These are phyloP conservation scores for Lachancea nothofagi DNA, from an alignment of 805 yeast genomes.

Conservation along the genomic window DNA sequence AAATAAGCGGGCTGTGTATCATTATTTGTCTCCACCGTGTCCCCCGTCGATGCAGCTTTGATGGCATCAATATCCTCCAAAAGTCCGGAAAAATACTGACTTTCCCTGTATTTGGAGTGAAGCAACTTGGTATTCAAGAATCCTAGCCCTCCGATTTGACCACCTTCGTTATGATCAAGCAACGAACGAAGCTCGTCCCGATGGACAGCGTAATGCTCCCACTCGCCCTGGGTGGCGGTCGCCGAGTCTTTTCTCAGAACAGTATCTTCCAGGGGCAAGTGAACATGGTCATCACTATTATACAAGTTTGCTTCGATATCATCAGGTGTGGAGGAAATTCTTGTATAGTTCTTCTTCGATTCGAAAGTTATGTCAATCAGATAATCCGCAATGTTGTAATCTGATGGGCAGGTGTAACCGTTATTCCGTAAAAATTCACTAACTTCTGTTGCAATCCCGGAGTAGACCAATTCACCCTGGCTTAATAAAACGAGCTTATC, in stretches of 20 bases:
- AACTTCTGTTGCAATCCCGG: conserved; percentile 76
- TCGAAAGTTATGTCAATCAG: conserved; percentile 86
- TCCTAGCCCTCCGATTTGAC: conserved; percentile 11
- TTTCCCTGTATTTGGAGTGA: conserved; percentile 31
- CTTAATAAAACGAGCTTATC: conserved; percentile 77
- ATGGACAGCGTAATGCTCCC: conserved; percentile 83
- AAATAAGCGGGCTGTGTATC: conserved; percentile 43
- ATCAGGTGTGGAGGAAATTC: conserved; percentile 6
- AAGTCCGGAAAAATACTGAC: conserved; percentile 30
- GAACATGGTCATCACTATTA: conserved; percentile 27
- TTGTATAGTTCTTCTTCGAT: conserved; percentile 16
- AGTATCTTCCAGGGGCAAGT: conserved; percentile 18
- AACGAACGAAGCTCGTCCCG: conserved; percentile 55
- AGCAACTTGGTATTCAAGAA: conserved; percentile 19
- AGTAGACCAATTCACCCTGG: conserved; percentile 78
- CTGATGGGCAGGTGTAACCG: conserved; percentile 81
- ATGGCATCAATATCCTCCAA: conserved; percentile 30
- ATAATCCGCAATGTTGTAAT: conserved; percentile 91
- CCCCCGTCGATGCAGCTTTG: conserved; percentile 13
- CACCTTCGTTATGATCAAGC: conserved; percentile 14
- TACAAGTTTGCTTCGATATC: conserved; percentile 30
- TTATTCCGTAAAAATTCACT: conserved; percentile 66
- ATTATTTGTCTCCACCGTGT: conserved; percentile 10
- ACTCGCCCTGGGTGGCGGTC: conserved; percentile 64
- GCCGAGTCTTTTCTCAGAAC: conserved; percentile 16